Conservation (phyloP, 2,329 filamentous ascomycete genomes). For the Talaromyces pinophilus region DNA sequence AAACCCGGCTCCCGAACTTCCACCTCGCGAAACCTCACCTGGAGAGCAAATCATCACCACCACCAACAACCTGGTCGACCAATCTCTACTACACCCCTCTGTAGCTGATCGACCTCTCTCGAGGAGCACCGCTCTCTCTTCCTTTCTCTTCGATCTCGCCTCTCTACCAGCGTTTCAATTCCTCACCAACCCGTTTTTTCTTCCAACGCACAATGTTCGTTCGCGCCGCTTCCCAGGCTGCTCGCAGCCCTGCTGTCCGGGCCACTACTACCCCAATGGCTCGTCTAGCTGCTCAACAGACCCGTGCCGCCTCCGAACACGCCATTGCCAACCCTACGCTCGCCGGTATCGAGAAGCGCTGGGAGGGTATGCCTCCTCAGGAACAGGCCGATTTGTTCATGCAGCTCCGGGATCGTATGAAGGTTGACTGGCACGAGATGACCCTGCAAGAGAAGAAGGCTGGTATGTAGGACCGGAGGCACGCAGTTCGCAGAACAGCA, state of each 20-base stretch:
- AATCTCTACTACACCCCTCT: constrained; percentile 20
- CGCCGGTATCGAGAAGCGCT: constrained; percentile 98
- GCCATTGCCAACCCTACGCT: constrained; percentile 97
- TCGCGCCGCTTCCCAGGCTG: constrained; percentile 49
- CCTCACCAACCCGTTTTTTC: no score
- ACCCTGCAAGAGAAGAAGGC: constrained; percentile 98
- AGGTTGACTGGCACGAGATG: constrained; percentile 93
- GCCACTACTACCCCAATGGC: constrained; percentile 39
- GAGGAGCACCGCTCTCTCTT: constrained; percentile 17
- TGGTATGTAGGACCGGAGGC: constrained; percentile 65
- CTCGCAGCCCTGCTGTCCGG: constrained; percentile 46
- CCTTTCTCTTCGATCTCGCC: constrained; percentile 20
- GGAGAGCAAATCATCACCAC: constrained; percentile 28
- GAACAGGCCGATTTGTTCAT: constrained; percentile 99
- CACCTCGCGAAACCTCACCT: constrained; percentile 39
- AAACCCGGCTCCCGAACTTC: constrained; percentile 41
- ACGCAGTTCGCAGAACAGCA: background rate
- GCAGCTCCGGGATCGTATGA: constrained; percentile 97
- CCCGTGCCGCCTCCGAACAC: constrained; percentile 68
- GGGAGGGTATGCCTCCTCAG: constrained; percentile 96
- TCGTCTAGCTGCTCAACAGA: constrained; percentile 51
- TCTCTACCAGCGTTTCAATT: background rate
- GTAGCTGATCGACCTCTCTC: constrained; percentile 8
- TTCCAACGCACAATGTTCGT: constrained; percentile 46
- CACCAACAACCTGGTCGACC: constrained; percentile 27